Evolutionary conservation across 2,329 filamentous ascomycete genomes (phyloP).

Genomic region (Orbilia ellipsospora): DNA sequence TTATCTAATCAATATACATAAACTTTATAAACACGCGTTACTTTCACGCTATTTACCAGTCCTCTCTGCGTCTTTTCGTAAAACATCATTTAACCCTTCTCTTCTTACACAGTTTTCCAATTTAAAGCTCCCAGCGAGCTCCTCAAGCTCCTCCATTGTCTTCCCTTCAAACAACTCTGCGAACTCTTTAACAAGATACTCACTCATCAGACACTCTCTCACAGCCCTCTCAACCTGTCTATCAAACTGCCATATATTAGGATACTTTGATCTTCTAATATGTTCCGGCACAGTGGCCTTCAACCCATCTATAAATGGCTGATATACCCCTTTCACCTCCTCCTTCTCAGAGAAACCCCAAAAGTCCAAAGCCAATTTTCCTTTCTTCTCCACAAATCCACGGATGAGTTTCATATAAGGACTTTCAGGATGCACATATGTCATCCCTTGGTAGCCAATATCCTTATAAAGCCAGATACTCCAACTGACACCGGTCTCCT

Average conservation of each 20-base stretch:
- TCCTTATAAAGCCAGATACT: slow-evolving; percentile 72
- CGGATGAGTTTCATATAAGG: slow-evolving; percentile 62
- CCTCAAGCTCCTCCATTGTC: slow-evolving; percentile 67
- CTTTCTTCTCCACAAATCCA: slow-evolving; percentile 70
- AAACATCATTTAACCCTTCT: slow-evolving; percentile 65
- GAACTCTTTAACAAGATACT: slow-evolving; percentile 68
- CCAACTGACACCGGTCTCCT: slow-evolving; percentile 66
- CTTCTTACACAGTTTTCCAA: slow-evolving; percentile 68
- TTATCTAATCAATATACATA: too few species aligned
- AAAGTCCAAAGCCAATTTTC: slow-evolving; percentile 67
- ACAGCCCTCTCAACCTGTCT: slow-evolving; percentile 62
- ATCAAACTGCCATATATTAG: slow-evolving; percentile 58
- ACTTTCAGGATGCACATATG: slow-evolving; percentile 56
- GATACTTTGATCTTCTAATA: slow-evolving; percentile 57
- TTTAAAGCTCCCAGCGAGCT: slow-evolving; percentile 66
- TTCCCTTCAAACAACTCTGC: slow-evolving; percentile 68
- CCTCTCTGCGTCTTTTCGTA: slow-evolving; percentile 49
- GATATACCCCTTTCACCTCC: slow-evolving; percentile 60
- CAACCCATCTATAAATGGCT: slow-evolving; percentile 59
- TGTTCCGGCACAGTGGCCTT: slow-evolving; percentile 57
- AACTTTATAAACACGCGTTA: too few species aligned
- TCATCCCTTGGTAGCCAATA: slow-evolving; percentile 69
- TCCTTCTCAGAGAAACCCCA: slow-evolving; percentile 65
- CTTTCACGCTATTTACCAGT: not conserved
- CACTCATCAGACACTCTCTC: slow-evolving; percentile 66